Percentiles rank a stretch among this genome's conserved stretches.
Evolutionary conservation across 176 grass and related monocot genomes (phyloP).

Genomic region (Aegilops umbellulata): DNA sequence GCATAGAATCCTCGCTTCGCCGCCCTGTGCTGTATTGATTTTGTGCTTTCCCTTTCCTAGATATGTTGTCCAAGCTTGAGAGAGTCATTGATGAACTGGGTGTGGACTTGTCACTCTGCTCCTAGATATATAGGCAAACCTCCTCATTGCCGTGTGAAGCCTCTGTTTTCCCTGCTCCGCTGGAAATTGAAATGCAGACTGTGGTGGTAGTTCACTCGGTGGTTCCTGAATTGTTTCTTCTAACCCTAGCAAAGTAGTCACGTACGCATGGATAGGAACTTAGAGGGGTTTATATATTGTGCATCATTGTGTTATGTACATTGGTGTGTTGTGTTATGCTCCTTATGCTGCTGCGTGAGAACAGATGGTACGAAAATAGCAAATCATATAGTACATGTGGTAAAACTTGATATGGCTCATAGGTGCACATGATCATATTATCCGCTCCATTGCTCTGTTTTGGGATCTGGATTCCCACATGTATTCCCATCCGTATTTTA

Average conservation of each 20-base stretch:
- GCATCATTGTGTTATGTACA: not conserved
- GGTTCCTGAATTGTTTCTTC: not conserved
- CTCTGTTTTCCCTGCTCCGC: not conserved
- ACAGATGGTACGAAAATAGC: too few species aligned
- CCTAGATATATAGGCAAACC: conserved; percentile 24
- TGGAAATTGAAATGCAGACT: not conserved
- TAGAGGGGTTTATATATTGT: not conserved
- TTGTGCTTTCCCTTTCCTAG: conserved; percentile 34
- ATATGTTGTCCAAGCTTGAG: conserved; percentile 60
- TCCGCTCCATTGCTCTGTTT: too few species aligned
- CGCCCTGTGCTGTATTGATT: not conserved
- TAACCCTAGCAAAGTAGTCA: not conserved
- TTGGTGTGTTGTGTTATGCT: not conserved
- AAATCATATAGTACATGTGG: too few species aligned
- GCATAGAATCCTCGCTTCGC: not conserved
- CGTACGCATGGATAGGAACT: not conserved
- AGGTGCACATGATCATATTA: too few species aligned
- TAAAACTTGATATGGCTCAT: too few species aligned
- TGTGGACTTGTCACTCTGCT: conserved; percentile 35
- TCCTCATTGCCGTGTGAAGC: not conserved
- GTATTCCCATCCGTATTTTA: too few species aligned
- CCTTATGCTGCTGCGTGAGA: not conserved
- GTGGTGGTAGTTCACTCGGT: not conserved
- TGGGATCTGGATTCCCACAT: too few species aligned
- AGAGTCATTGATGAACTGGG: conserved; percentile 69